phyloP scores from a whole-genome alignment of 805 yeast genomes.

The Aciculoconidium aculeatum region DNA sequence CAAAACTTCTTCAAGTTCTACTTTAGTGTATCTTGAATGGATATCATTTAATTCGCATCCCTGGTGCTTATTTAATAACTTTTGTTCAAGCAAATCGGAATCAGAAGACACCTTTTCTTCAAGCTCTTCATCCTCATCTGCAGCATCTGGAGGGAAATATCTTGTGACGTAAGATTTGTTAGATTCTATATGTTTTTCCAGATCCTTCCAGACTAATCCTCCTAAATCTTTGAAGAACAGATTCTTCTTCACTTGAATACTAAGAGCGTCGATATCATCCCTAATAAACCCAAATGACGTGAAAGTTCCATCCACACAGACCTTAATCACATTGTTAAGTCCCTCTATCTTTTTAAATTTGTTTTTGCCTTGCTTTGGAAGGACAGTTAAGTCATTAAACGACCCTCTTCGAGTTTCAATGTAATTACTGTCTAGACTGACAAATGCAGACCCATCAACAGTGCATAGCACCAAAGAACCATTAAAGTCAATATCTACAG shows the following conservation, averaged over 20 bases:
- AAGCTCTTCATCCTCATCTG: too few relatives aligned
- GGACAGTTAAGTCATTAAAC: conserved; percentile 27
- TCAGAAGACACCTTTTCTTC: too few relatives aligned
- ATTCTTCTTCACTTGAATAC: conserved; percentile 45
- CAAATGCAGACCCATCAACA: conserved; percentile 60
- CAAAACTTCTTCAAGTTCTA: too few relatives aligned
- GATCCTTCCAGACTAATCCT: too few relatives aligned
- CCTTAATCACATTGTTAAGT: conserved; percentile 55
- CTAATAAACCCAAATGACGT: conserved; percentile 62
- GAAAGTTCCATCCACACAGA: conserved; percentile 60
- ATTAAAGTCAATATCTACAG: conserved; percentile 61
- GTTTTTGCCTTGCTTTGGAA: conserved; percentile 20
- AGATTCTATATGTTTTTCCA: too few relatives aligned
- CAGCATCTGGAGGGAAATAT: too few relatives aligned
- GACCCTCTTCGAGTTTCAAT: conserved; percentile 24
- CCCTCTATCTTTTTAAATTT: conserved; percentile 52
- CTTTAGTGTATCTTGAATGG: too few relatives aligned
- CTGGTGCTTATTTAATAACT: too few relatives aligned
- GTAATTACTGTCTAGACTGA: conserved; percentile 24
- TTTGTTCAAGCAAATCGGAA: too few relatives aligned
- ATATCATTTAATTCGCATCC: too few relatives aligned
- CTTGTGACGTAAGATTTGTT: too few relatives aligned
- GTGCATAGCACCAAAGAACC: conserved; percentile 70
- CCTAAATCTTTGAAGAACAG: conserved; percentile 37
- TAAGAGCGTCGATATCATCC: conserved; percentile 56